Conservation (phyloP, 2,329 filamentous ascomycete genomes). For the Diaporthe vaccinii region DNA sequence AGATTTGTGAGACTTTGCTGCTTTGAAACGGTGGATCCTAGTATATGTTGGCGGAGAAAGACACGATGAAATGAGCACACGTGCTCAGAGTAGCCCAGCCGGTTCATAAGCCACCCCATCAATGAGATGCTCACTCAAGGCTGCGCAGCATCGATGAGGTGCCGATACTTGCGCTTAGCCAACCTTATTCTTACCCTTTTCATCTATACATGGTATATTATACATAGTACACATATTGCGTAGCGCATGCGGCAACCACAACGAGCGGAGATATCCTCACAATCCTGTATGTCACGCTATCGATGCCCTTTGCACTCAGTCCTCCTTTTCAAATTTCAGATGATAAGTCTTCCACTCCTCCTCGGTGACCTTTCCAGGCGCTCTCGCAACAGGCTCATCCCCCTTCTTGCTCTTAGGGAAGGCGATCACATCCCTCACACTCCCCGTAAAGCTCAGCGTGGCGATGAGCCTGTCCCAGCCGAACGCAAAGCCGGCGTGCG, state of each 20-base stretch:
- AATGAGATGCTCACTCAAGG: not conserved
- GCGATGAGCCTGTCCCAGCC: constrained; percentile 92
- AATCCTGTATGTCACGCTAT: not conserved
- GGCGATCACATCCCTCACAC: constrained; percentile 92
- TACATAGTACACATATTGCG: not conserved
- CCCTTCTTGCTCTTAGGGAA: constrained; percentile 96
- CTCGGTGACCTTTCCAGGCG: constrained; percentile 77
- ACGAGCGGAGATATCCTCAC: not conserved
- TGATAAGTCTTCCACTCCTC: constrained; percentile 66
- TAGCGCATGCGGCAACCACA: not conserved
- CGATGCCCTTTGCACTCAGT: not conserved
- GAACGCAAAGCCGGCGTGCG: constrained; percentile 92
- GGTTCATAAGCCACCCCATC: fast-evolving
- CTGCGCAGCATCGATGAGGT: not conserved
- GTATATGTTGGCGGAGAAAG: not conserved
- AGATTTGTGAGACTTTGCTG: not conserved
- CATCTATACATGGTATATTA: constrained; percentile 21
- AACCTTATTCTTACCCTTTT: not conserved
- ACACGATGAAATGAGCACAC: not conserved
- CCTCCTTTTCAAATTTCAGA: constrained; percentile 44
- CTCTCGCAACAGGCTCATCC: constrained; percentile 85
- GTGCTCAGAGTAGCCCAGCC: not conserved
- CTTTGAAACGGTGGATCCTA: not conserved
- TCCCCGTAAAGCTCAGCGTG: constrained; percentile 80
- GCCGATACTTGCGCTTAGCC: not conserved